These are phyloP conservation scores for Nicotiana sylvestris DNA, from an alignment of 257 asterid species.

Conservation along the genomic window DNA sequence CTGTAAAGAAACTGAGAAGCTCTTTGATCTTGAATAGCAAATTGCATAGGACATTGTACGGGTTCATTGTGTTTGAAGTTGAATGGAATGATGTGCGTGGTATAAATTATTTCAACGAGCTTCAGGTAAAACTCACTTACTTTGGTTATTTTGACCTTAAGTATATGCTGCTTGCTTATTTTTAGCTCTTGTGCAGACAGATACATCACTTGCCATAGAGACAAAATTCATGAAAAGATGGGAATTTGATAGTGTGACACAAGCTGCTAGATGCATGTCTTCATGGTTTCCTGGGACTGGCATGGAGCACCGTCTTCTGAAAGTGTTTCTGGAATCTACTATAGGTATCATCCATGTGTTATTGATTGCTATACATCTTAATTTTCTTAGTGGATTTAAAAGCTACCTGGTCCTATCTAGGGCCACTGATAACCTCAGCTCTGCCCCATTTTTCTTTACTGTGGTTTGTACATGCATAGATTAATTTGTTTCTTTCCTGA, in stretches of 20 bases:
- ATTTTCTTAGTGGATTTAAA: background rate
- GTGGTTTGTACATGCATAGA: background rate
- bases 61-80: constrained; percentile 93
- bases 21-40: constrained; percentile 71
- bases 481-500: background rate
- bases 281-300: constrained; percentile 84
- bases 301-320: constrained; percentile 53
- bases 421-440: background rate
- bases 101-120: constrained; percentile 84
- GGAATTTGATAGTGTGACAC: constrained; percentile 88
- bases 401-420: background rate
- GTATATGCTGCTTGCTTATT: background rate
- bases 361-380: background rate
- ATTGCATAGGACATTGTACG: constrained; percentile 82
- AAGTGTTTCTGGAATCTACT: constrained; percentile 56
- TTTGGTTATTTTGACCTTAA: background rate
- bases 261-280: constrained; percentile 58
- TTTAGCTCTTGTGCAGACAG: constrained; percentile 49
- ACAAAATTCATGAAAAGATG: constrained; percentile 89
- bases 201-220: constrained; percentile 88
- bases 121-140: constrained; percentile 56
- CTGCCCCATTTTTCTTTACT: background rate
- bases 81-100: constrained; percentile 87
- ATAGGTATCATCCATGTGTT: constrained; percentile 38
- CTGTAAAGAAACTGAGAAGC: constrained; percentile 77